Base-by-base conservation (phyloP, 495 filamentous ascomycete species). In the Hypoxylon rickii region DNA sequence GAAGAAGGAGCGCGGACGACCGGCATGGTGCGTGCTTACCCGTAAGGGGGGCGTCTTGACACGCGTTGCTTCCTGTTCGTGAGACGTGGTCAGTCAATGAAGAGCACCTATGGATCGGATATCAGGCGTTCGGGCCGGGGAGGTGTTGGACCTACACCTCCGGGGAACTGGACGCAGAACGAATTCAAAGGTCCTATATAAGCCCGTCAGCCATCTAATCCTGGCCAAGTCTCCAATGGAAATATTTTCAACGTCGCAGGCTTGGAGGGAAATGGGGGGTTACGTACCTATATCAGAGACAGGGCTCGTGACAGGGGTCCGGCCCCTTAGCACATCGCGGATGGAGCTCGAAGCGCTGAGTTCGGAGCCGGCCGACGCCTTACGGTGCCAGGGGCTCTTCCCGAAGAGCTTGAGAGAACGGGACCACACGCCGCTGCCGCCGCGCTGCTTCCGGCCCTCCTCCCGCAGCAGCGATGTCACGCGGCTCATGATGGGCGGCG, bases 41-140 rank as follows among this genome's bases (percentile, higher is more conserved):
- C 63, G 69, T 17, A 75, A 63, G 0, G 78, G 72, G 0, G 81
- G 81, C 16, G 82, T 79, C 33, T 70, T 62, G 0, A 82, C 61
- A 7, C 78, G 71, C 4, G 39, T 73, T 7, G 78, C 77, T 61
- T 80, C 76, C 77, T 81, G 43, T 39, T 18, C 21, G 10, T 33
- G n/a, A n/a, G 32, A 1, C 21, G 13, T 24, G 26, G 16, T 58
- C 42, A 51, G 54, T 21, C 17, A 31, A 22, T 20, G 21, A n/a
- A 12, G 15, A 4, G 47, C 41, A 33, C 21, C 34, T 31, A 34
- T 10, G 17, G 4, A n/a, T 29, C 10, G 15, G 6, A 20, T 7
- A 2, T 4, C 21, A 29, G 19, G 39, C 11, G 3, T 6, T 19
- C 5, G 11, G 16, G 32, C 8, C 17, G 18, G 24, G 18, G 26